Evolutionary conservation across 2,329 filamentous ascomycete species (phyloP).

Genomic region (Microsporum audouinii): DNA sequence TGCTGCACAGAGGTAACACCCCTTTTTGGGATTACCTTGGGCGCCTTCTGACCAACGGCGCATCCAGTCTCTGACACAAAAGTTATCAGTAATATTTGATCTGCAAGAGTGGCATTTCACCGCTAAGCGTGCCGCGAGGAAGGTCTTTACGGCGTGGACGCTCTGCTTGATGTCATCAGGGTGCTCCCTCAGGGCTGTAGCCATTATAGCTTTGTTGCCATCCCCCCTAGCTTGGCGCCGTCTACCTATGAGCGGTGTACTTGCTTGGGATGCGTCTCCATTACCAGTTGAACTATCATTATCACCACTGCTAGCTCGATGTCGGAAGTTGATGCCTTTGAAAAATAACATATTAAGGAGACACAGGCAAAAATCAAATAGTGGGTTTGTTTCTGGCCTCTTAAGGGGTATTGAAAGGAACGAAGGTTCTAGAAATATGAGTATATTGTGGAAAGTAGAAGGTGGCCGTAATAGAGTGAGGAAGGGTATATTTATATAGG

Average conservation of each 20-base stretch:
- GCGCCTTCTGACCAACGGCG: constrained; percentile 9
- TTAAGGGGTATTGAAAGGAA: not conserved
- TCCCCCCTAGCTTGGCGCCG: not conserved
- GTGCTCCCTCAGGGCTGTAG: not conserved
- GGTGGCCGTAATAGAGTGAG: not conserved
- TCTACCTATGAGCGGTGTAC: not conserved
- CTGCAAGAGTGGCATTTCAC: constrained; percentile 10
- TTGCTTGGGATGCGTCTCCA: not conserved
- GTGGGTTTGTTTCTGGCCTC: not conserved
- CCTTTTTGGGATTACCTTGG: not conserved
- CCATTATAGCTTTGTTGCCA: not conserved
- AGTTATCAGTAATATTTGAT: constrained; percentile 4
- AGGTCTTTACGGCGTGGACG: constrained; percentile 8
- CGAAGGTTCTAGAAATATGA: not conserved
- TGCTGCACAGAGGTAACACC: constrained; percentile 8
- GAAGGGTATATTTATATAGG: no score
- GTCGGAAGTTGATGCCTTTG: not conserved
- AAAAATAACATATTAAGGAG: not conserved
- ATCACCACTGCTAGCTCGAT: not conserved
- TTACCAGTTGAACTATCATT: not conserved
- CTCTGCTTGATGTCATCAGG: constrained; percentile 10
- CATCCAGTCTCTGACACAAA: constrained; percentile 8
- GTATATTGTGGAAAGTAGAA: not conserved
- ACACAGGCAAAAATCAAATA: not conserved
- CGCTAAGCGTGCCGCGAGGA: constrained; percentile 7